Evolutionary conservation across 2,329 filamentous ascomycete genomes (phyloP), one percentile per base, ranked within the genome.

Genomic region (Ophiocordyceps sinensis): DNA sequence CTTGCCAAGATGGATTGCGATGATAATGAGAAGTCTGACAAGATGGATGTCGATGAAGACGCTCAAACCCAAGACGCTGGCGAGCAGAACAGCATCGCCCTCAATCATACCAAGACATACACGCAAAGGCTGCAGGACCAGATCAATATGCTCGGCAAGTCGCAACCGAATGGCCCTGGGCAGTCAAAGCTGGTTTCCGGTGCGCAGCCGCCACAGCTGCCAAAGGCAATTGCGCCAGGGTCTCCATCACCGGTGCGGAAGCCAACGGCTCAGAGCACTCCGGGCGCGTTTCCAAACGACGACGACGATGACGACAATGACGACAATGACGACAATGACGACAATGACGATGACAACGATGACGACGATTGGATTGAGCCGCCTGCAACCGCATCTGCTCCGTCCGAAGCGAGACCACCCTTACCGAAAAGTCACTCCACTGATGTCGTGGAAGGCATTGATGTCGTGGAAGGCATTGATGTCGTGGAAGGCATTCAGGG

Each of bases 111-210:
- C 61, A 93, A 93, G 58, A 88, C 86, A 0, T 93, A 91, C n/a
- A 94, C 91, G 0, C 88, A 96, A 58, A 73, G 85, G 36, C 68
- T 98, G 14, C 87, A 94, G 49, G 89, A 96, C 52, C 86, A 88
- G 51, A 96, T 98, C 51, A 94, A 79, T 53, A 73, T 74, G 64
- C 64, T 81, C 39, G 75, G 76, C 14, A 74, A 80, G 49, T 67
- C 68, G 0, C 73, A 76, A 44, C 58, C 70, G 5, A 66, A 61
- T 36, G 61, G 63, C 38, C 54, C 64, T 15, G 63, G 69, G 31
- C 58, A 63, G 14, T 67, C 71, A 1, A 75, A 73, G 45, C 68
- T 66, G 2, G 60, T 8, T 2, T 19, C 37, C 21, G 38, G 67
- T 9, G 60, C 9, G 58, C 64, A 3, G 46, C 23, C 39, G 9